Evolutionary conservation across 768 basidiomycete species (phyloP).

Genomic region (Brasilioporus rufonigricans): DNA sequence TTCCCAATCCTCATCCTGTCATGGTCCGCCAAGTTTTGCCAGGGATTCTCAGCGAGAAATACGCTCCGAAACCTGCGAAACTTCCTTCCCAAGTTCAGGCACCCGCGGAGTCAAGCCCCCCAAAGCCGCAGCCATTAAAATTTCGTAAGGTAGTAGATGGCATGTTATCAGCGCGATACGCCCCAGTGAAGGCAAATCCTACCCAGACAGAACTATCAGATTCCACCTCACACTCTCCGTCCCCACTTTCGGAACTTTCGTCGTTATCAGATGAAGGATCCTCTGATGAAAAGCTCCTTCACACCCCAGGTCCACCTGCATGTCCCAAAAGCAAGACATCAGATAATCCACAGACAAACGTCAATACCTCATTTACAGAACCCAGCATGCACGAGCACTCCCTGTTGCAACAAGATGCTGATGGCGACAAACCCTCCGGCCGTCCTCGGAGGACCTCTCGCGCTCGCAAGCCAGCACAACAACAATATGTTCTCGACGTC

Average conservation of each 20-base stretch:
- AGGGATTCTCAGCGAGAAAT: constrained; percentile 31
- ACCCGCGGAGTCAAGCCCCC: constrained; percentile 16
- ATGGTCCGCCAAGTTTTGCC: constrained; percentile 38
- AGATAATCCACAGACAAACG: not conserved
- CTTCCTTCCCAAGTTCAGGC: constrained; percentile 7
- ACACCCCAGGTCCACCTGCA: not conserved
- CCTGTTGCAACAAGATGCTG: constrained; percentile 16
- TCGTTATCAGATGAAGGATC: constrained; percentile 20
- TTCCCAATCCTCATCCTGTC: constrained; percentile 27
- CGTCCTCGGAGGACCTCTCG: constrained; percentile 51
- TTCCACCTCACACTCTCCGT: constrained; percentile 2
- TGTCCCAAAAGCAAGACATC: not conserved
- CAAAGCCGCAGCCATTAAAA: constrained; percentile 31
- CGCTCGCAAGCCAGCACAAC: constrained; percentile 40
- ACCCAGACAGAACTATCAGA: constrained; percentile 4
- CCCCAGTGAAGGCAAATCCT: constrained; percentile 16
- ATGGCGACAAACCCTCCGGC: constrained; percentile 4
- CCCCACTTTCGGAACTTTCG: constrained; percentile 26
- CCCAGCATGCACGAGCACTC: not conserved
- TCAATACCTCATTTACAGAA: constrained; percentile 11
- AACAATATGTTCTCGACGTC: constrained; percentile 37
- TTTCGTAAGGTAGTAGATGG: constrained; percentile 42
- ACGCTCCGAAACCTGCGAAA: constrained; percentile 25
- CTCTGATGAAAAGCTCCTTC: not conserved
- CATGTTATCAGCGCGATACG: constrained; percentile 31